Evolutionary conservation across 352 stramenopile genomes (phyloP).

Genomic region (Phytophthora fragariaefolia): DNA sequence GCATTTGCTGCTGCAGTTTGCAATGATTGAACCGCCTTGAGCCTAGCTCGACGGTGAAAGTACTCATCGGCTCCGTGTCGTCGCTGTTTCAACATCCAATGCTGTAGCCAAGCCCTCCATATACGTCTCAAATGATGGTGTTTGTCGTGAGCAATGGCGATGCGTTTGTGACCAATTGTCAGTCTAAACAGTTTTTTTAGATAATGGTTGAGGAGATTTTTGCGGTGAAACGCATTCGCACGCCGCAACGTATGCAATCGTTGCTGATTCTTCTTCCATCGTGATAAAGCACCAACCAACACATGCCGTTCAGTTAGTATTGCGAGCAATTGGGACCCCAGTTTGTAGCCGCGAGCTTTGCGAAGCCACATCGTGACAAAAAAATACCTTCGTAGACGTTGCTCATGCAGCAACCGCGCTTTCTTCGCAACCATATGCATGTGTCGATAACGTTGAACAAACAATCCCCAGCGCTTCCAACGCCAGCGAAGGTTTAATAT

Average conservation of each 20-base stretch:
- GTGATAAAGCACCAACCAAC: constrained; percentile 3
- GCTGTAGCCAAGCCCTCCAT: constrained; percentile 16
- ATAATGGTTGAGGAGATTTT: constrained; percentile 9
- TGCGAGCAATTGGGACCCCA: constrained; percentile 14
- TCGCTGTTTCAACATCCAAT: constrained; percentile 11
- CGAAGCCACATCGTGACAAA: constrained; percentile 25
- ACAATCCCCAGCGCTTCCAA: constrained; percentile 26
- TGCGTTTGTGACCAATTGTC: constrained; percentile 18
- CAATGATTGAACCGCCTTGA: constrained; percentile 23
- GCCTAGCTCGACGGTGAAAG: constrained; percentile 19
- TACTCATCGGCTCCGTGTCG: constrained; percentile 16
- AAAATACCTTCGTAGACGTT: constrained; percentile 6
- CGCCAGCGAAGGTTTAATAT: constrained; percentile 30
- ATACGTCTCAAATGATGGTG: constrained; percentile 2
- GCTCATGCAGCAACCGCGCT: constrained; percentile 1
- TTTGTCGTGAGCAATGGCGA: constrained; percentile 13
- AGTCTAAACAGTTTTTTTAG: constrained; percentile 3
- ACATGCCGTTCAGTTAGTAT: constrained; percentile 8
- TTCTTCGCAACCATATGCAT: constrained; percentile 6
- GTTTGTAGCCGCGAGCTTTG: constrained; percentile 30
- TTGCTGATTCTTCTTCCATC: constrained; percentile 22
- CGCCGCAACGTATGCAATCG: constrained; percentile 2
- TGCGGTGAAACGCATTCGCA: constrained; percentile 12
- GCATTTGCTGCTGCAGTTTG: constrained; percentile 2
- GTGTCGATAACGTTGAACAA: not conserved